phyloP scores from a whole-genome alignment of 768 basidiomycete species.

The Kwoniella heveanensis region DNA sequence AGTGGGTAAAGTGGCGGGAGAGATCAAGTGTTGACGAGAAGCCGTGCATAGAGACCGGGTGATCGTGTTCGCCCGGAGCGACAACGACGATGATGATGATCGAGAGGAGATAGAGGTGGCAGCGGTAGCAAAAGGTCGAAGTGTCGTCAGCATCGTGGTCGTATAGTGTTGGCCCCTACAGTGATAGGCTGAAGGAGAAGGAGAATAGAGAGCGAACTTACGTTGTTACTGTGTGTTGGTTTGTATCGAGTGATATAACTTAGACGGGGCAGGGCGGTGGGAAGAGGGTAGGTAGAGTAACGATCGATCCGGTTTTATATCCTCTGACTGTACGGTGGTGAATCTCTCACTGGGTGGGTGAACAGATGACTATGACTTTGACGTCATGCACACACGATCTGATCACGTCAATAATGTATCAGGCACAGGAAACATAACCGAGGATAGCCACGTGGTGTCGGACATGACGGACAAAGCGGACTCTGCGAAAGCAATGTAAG shows the following conservation, averaged over 20 bases:
- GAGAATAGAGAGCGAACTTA: neutral
- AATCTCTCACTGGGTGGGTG: no score
- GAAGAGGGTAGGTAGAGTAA: neutral
- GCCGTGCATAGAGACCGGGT: neutral
- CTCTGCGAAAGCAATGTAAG: no score
- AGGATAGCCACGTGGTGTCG: no score
- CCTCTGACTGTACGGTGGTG: neutral
- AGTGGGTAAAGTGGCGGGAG: neutral
- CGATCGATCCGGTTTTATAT: neutral
- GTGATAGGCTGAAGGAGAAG: neutral
- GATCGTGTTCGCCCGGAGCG: no score
- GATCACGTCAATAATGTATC: neutral
- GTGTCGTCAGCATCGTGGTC: neutral
- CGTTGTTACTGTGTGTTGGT: neutral
- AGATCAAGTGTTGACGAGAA: neutral
- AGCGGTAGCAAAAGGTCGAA: constrained; percentile 2
- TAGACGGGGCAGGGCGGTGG: no score
- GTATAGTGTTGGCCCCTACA: neutral
- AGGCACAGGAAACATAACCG: no score
- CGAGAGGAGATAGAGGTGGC: no score
- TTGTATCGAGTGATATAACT: no score
- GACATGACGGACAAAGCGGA: no score
- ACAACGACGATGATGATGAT: neutral
- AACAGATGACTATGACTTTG: no score
- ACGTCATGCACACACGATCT: neutral